Conservation (phyloP, 345 rosid genomes). For the Eucalyptus marginata region DNA sequence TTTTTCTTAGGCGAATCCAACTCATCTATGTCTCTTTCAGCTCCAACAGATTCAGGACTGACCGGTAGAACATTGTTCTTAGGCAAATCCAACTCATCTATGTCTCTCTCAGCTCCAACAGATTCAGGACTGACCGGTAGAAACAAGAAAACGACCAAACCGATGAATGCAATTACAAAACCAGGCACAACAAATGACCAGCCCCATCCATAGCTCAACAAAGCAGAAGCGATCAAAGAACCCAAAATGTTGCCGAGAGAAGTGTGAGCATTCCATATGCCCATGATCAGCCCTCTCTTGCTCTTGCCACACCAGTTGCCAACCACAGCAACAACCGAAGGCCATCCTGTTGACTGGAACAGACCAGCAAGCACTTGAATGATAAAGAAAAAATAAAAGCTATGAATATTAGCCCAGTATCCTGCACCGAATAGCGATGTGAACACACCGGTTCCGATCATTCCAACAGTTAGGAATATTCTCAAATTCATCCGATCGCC, state of each 20-base stretch:
- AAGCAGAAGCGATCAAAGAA: conserved; percentile 61
- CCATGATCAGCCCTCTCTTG: conserved; percentile 92
- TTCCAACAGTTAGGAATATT: conserved; percentile 67
- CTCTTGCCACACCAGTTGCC: conserved; percentile 93
- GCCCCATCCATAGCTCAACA: conserved; percentile 91
- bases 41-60: conserved; percentile 64
- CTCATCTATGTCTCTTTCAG: conserved; percentile 35
- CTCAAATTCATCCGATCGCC: conserved; percentile 87
- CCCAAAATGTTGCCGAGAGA: conserved; percentile 86
- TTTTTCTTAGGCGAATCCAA: conserved; percentile 33
- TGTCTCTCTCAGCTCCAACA: conserved; percentile 48
- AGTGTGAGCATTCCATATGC: conserved; percentile 97
- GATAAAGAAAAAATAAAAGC: conserved; percentile 52
- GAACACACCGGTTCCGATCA: conserved; percentile 81
- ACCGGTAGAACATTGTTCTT: conserved; percentile 60
- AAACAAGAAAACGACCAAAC: conserved; percentile 50
- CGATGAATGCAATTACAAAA: conserved; percentile 33
- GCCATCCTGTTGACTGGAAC: conserved; percentile 98
- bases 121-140: conserved; percentile 71
- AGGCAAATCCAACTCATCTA: conserved; percentile 33
- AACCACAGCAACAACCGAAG: conserved; percentile 91
- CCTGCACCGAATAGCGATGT: conserved; percentile 79
- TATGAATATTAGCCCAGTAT: conserved; percentile 69
- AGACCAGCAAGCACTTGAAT: conserved; percentile 72
- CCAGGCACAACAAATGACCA: conserved; percentile 95